Evolutionary conservation across 345 rosid genomes (phyloP).

Genomic region (Salix exigua): DNA sequence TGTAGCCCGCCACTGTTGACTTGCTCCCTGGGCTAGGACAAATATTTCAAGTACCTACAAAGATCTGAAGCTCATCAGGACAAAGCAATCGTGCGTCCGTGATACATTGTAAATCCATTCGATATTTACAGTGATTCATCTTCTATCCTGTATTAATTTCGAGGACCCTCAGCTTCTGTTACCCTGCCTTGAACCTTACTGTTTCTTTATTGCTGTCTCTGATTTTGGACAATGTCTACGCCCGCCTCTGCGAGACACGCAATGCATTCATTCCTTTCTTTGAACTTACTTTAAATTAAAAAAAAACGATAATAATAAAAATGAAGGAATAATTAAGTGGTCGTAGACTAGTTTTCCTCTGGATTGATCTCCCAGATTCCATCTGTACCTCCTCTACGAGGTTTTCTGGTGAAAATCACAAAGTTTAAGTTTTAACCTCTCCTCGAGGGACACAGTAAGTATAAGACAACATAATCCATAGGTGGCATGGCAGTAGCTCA

Average conservation of each 20-base stretch:
- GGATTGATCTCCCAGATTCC: not conserved
- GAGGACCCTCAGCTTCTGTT: not conserved
- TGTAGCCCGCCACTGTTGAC: not conserved
- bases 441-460: too few species aligned
- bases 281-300: not conserved
- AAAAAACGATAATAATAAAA: too few species aligned
- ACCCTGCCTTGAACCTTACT: not conserved
- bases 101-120: not conserved
- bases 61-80: not conserved
- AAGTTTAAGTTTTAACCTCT: not conserved
- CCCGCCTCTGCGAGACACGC: not conserved
- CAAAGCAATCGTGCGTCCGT: not conserved
- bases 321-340: not conserved
- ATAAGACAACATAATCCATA: too few species aligned
- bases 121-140: not conserved
- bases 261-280: not conserved
- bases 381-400: not conserved
- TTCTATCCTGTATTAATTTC: not conserved
- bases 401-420: not conserved
- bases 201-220: not conserved
- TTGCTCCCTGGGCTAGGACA: too few species aligned
- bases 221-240: not conserved
- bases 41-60: not conserved
- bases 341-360: not conserved
- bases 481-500: too few species aligned